Conservation (phyloP, 192 early-diverging fungal genomes). For the Funneliformis mosseae region DNA sequence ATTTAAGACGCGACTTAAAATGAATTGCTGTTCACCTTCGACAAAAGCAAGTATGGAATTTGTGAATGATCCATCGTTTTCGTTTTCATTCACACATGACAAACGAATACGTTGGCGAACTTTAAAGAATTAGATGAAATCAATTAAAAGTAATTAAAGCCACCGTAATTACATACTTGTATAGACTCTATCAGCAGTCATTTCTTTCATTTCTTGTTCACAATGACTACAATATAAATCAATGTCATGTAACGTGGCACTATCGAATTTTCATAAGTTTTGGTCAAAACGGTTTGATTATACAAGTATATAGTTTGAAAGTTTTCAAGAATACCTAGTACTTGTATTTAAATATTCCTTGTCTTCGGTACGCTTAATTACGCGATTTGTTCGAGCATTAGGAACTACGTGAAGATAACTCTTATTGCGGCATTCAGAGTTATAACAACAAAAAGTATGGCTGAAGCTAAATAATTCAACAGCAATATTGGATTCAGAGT, state of each 20-base stretch:
- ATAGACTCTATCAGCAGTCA: slow-evolving; percentile 39
- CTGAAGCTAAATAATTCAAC: slow-evolving; percentile 35
- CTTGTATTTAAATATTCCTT: slow-evolving; percentile 43
- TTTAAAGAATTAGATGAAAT: background rate
- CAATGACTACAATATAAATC: slow-evolving; percentile 41
- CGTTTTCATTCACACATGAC: background rate
- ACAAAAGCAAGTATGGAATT: background rate
- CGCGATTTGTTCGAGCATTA: slow-evolving; percentile 18
- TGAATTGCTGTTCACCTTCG: background rate
- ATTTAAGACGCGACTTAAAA: no score
- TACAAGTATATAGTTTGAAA: background rate
- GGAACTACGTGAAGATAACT: slow-evolving; percentile 42
- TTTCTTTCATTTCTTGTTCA: slow-evolving; percentile 39
- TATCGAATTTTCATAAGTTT: background rate
- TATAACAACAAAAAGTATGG: slow-evolving; percentile 38
- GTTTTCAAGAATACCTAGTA: slow-evolving; percentile 25
- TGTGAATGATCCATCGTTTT: background rate
- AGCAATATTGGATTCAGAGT: background rate
- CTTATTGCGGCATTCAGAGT: slow-evolving; percentile 38
- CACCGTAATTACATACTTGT: slow-evolving; percentile 21
- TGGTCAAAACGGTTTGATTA: background rate
- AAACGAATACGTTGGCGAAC: slow-evolving; percentile 10
- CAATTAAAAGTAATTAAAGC: background rate
- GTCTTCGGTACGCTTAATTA: slow-evolving; percentile 42
- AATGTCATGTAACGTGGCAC: slow-evolving; percentile 36